phyloP scores from a whole-genome alignment of 495 filamentous ascomycete species.

The Paragyromitra xinjiangensis region DNA sequence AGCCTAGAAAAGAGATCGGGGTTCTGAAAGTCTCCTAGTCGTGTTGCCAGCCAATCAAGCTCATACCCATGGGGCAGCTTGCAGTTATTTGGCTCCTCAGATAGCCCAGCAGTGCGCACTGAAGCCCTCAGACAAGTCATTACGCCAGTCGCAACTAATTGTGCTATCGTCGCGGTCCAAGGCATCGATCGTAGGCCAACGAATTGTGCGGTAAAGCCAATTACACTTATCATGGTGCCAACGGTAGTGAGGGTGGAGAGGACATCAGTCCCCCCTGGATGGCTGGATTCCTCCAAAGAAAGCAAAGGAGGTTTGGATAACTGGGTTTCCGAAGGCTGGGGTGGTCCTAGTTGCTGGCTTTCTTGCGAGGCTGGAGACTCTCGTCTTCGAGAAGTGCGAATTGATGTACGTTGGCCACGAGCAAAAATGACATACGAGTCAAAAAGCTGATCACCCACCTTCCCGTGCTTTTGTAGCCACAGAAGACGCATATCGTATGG shows the following conservation, averaged over 20 bases:
- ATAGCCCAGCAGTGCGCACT: constrained; percentile 38
- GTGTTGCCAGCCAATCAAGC: constrained; percentile 53
- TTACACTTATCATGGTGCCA: constrained; percentile 15
- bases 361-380: not conserved
- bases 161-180: constrained; percentile 51
- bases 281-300: not conserved
- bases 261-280: not conserved
- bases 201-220: constrained; percentile 56
- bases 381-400: constrained; percentile 32
- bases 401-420: not conserved
- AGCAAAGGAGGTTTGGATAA: not conserved
- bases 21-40: not conserved
- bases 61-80: constrained; percentile 29
- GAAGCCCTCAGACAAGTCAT: constrained; percentile 49
- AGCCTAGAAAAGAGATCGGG: not conserved
- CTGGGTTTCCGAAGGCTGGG: not conserved
- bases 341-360: not conserved
- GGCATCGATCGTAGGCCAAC: constrained; percentile 46
- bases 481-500: constrained; percentile 11
- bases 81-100: constrained; percentile 3
- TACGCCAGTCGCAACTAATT: constrained; percentile 44
- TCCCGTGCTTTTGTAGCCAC: constrained; percentile 44
- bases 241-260: not conserved
- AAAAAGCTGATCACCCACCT: constrained; percentile 45
- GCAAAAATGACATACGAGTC: constrained; percentile 34